Evolutionary conservation across 768 basidiomycete species (phyloP).

Genomic region (Russula compacta): DNA sequence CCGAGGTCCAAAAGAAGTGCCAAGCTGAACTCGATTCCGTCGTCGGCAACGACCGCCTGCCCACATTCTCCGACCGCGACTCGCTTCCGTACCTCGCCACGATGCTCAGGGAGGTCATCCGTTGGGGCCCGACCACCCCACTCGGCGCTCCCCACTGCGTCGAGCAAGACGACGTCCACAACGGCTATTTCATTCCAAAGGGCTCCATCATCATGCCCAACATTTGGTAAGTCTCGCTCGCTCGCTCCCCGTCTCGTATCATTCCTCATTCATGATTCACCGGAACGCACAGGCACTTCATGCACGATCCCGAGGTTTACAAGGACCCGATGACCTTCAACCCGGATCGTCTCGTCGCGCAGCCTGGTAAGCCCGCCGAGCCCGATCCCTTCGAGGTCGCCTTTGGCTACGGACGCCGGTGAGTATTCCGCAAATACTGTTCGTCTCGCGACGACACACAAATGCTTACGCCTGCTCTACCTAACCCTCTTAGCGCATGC

Average conservation of each 20-base stretch:
- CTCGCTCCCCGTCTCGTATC: no score
- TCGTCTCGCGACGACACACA: not conserved
- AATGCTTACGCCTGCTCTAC: not conserved
- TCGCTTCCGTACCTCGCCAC: slow-evolving; percentile 20
- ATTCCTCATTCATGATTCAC: no score
- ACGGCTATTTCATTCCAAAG: slow-evolving; percentile 32
- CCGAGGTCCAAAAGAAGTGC: slow-evolving; percentile 18
- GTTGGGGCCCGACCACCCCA: slow-evolving; percentile 22
- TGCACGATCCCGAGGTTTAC: slow-evolving; percentile 26
- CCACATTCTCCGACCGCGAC: slow-evolving; percentile 18
- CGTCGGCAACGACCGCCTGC: slow-evolving; percentile 19
- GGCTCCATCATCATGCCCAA: slow-evolving; percentile 31
- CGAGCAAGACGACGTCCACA: slow-evolving; percentile 31
- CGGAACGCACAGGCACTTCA: slow-evolving; percentile 21
- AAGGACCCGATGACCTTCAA: slow-evolving; percentile 25
- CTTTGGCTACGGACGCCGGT: slow-evolving; percentile 26
- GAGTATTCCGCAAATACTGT: not conserved
- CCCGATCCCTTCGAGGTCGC: slow-evolving; percentile 17
- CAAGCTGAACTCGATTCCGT: slow-evolving; percentile 24
- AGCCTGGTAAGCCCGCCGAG: slow-evolving; percentile 17
- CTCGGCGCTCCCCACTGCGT: slow-evolving; percentile 29
- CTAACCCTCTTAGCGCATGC: slow-evolving; percentile 5
- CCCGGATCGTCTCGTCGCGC: slow-evolving; percentile 26
- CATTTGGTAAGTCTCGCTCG: slow-evolving; percentile 23
- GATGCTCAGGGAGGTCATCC: slow-evolving; percentile 21